A percentile compares a stretch with the other conserved stretches of the same genome.
These are phyloP conservation scores for Annulohypoxylon nitens DNA, from an alignment of 495 filamentous ascomycete species.

Conservation along the genomic window DNA sequence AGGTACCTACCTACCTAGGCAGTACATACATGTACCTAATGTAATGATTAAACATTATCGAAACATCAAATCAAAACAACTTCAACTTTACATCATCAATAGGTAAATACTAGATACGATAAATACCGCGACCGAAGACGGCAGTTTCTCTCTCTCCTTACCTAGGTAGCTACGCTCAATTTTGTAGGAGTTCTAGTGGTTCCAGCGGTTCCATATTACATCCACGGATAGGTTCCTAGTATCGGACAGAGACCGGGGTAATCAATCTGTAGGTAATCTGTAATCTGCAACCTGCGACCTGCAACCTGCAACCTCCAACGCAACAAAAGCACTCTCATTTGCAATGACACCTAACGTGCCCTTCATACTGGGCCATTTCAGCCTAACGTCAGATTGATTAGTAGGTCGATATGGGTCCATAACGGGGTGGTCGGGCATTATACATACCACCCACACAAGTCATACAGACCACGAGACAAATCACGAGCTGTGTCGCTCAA, in stretches of 20 bases:
- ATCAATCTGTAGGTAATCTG: background rate
- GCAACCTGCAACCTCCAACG: constrained; percentile 27
- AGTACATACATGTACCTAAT: no score
- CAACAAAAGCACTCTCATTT: constrained; percentile 3
- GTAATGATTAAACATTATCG: background rate
- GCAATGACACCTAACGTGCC: constrained; percentile 27
- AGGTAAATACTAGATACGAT: background rate
- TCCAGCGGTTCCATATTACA: no score
- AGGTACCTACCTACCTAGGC: background rate
- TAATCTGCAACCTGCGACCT: constrained; percentile 12
- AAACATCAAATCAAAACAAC: background rate
- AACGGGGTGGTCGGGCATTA: background rate
- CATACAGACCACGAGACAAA: constrained; percentile 8
- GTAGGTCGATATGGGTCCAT: constrained; percentile 28
- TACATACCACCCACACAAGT: background rate
- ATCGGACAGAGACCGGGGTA: constrained; percentile 19
- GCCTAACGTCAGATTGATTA: constrained; percentile 34
- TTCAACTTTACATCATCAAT: constrained; percentile 11
- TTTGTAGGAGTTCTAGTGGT: constrained; percentile 5
- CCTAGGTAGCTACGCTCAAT: constrained; percentile 10
- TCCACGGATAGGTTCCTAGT: no score
- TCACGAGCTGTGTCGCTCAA: constrained; percentile 12
- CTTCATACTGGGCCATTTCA: constrained; percentile 25
- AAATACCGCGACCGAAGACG: background rate
- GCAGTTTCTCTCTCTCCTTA: constrained; percentile 18